Percentiles rank a stretch among this genome's conserved stretches.
phyloP scores from a whole-genome alignment of 2,329 filamentous ascomycete species.

The Neophaeococcomyces mojaviensis region DNA sequence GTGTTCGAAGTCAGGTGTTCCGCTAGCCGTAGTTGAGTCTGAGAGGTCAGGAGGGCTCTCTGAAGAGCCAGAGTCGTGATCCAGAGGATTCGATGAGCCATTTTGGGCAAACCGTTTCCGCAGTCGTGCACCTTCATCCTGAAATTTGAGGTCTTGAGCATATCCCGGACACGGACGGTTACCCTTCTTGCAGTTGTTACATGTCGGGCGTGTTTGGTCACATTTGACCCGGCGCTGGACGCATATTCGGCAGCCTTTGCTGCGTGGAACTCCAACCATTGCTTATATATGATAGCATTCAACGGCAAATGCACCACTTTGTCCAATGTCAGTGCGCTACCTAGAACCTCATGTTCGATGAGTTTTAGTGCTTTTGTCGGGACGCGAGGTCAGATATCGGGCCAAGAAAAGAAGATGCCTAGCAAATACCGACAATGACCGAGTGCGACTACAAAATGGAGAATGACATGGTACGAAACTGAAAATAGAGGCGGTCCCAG shows the following conservation, averaged over 20 bases:
- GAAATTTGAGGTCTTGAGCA: conserved; percentile 29
- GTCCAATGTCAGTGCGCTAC: too few relatives aligned
- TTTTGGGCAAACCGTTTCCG: conserved; percentile 17
- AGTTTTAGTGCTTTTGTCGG: too few relatives aligned
- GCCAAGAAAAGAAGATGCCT: too few relatives aligned
- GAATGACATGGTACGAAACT: too few relatives aligned
- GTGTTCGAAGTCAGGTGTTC: not conserved
- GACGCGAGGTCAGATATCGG: too few relatives aligned
- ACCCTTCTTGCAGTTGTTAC: conserved; percentile 27
- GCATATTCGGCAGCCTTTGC: conserved; percentile 35
- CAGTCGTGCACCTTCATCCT: conserved; percentile 31
- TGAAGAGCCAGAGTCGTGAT: not conserved
- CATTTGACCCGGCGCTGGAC: conserved; percentile 32
- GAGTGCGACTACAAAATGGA: too few relatives aligned
- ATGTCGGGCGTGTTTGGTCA: conserved; percentile 24
- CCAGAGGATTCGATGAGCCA: not conserved
- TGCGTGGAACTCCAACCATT: conserved; percentile 37
- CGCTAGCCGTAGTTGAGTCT: not conserved
- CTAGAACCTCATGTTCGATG: too few relatives aligned
- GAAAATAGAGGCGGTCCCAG: too few relatives aligned
- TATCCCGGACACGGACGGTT: conserved; percentile 32
- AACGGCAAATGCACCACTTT: not conserved
- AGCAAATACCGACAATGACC: too few relatives aligned
- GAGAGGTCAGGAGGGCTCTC: not conserved
- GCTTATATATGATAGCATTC: not conserved